A percentile compares a stretch with the other conserved stretches of the same genome.
phyloP scores from a whole-genome alignment of 2,329 filamentous ascomycete genomes.

The Xylaria digitata region DNA sequence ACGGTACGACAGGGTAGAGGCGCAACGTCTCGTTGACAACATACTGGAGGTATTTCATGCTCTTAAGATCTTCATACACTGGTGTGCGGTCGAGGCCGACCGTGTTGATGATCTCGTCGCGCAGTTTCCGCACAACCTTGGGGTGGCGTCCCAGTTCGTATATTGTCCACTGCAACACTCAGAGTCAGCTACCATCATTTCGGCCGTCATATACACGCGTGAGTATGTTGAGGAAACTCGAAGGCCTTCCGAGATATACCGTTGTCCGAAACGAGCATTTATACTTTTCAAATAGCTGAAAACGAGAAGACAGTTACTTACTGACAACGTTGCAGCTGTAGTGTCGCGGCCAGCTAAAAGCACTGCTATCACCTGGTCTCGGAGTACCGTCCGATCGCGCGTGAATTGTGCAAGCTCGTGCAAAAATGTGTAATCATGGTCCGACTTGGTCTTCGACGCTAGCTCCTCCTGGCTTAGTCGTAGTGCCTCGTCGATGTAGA shows the following conservation, averaged over 20 bases:
- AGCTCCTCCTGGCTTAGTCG: constrained; percentile 77
- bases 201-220: not conserved
- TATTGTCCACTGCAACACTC: constrained; percentile 77
- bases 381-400: constrained; percentile 75
- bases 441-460: constrained; percentile 76
- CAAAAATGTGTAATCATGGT: constrained; percentile 83
- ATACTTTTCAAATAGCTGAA: not conserved
- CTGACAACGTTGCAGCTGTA: constrained; percentile 78
- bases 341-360: constrained; percentile 89
- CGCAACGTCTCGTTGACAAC: constrained; percentile 82
- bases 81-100: constrained; percentile 73
- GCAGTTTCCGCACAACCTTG: constrained; percentile 72
- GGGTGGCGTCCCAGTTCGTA: constrained; percentile 84
- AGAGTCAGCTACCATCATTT: not conserved
- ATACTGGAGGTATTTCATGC: constrained; percentile 83
- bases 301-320: constrained; percentile 5
- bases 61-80: constrained; percentile 84
- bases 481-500: constrained; percentile 81
- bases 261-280: not conserved
- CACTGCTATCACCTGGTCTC: constrained; percentile 85
- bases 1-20: constrained; percentile 81
- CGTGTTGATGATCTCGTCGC: constrained; percentile 74
- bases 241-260: not conserved
- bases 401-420: constrained; percentile 87
- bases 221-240: not conserved